These are phyloP conservation scores for Lanmaoa rubissima DNA, from an alignment of 768 basidiomycete genomes.

Conservation along the genomic window DNA sequence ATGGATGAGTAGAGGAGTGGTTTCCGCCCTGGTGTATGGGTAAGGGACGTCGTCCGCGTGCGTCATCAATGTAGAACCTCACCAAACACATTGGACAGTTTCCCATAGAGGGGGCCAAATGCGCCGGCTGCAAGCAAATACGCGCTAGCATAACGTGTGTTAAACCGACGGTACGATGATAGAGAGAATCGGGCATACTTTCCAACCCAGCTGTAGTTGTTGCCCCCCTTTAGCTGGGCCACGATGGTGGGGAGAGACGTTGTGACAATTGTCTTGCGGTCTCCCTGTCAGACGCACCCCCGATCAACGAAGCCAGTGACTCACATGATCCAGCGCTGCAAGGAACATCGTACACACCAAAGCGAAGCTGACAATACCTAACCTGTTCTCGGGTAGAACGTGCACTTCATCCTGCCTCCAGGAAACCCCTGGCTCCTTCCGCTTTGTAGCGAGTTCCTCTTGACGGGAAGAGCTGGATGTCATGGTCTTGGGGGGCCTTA, in stretches of 20 bases:
- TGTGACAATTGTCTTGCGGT: slow-evolving; percentile 54
- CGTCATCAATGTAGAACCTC: background rate
- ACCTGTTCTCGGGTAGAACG: slow-evolving; percentile 38
- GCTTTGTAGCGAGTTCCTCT: background rate
- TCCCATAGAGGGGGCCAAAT: slow-evolving; percentile 72
- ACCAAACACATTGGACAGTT: slow-evolving; percentile 59
- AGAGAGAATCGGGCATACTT: slow-evolving; percentile 38
- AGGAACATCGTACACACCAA: slow-evolving; percentile 27
- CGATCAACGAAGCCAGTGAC: background rate
- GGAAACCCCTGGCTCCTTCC: slow-evolving; percentile 39
- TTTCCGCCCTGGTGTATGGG: slow-evolving; percentile 51
- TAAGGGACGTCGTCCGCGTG: background rate
- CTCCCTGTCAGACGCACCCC: background rate
- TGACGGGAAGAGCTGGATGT: background rate
- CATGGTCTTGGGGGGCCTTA: background rate
- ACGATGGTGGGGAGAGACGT: slow-evolving; percentile 75
- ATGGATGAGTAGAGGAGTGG: slow-evolving; percentile 66
- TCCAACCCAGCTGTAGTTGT: slow-evolving; percentile 69
- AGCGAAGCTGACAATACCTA: slow-evolving; percentile 23
- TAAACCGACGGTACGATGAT: background rate
- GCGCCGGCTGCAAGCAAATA: slow-evolving; percentile 72
- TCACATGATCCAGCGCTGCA: slow-evolving; percentile 58
- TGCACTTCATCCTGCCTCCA: slow-evolving; percentile 56
- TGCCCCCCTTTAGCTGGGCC: slow-evolving; percentile 56
- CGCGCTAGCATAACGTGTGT: slow-evolving; percentile 42